Evolutionary conservation across 2,329 filamentous ascomycete genomes (phyloP), one percentile per base, ranked within the genome.

Genomic region (Sclerotinia nivalis): DNA sequence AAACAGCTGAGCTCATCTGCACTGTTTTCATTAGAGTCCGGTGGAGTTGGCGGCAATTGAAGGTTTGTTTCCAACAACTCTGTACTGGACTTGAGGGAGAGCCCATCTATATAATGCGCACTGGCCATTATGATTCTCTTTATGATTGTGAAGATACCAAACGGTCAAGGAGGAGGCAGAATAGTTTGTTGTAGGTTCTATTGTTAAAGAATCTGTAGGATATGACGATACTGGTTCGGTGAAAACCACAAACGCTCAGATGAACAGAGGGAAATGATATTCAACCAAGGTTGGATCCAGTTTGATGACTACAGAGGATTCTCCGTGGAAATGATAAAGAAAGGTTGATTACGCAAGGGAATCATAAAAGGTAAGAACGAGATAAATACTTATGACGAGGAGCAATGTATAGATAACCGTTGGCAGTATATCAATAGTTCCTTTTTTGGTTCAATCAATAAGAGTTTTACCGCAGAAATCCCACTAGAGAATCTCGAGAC

Each of bases 11-110:
- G 3, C 50, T 75, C 74, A 49, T 77, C 74, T 54, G 73, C 72
- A 60, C 71, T 71, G 60, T 71, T 72, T 18, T 74, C 70, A 64
- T 75, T 72, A 2, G 77, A 76, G 68, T 77, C 75, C 50, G 77
- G 76, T 37, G 77, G 77, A 15, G 77, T 75, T 12, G 74, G 76
- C 61, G 77, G 77, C 59, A 76, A 69, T 37, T 31, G 37, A 49
- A 10, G 20, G 18, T 65, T n/a, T 28, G 10, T 49, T 15, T 65
- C 40, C 28, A 34, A 28, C 25, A 55, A 37, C 15, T 69, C 37
- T 25, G 45, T 54, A 31, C 10, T 15, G 4, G 37, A 15, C 25
- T 40, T n/a, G 31, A 37, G 25, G 10, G 47, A 40, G 22, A 20
- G 22, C 12, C 13, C 47, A n/a, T 61, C 31, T 28, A 54, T 65